Percentiles rank a stretch among this genome's conserved stretches.
Conservation (phyloP, 352 stramenopile species). For the Phytophthora idaei region DNA sequence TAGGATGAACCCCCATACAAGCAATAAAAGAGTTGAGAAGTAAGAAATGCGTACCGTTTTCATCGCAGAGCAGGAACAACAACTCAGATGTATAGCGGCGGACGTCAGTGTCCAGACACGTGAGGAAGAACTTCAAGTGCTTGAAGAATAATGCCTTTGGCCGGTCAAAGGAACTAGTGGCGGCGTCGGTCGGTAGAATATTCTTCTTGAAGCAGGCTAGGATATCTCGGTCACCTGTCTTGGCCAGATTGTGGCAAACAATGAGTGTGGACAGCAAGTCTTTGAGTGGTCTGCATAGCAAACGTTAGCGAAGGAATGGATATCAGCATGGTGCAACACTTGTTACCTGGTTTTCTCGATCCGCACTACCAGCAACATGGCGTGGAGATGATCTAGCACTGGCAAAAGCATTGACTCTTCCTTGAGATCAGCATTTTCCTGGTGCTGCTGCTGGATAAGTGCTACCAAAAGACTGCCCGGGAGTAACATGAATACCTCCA, state of each 20-base stretch:
- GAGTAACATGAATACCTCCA: slow-evolving; percentile 73
- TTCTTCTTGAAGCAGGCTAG: slow-evolving; percentile 46
- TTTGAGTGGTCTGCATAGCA: slow-evolving; percentile 35
- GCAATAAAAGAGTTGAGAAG: slow-evolving; percentile 14
- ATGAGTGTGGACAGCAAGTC: slow-evolving; percentile 66
- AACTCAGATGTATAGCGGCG: slow-evolving; percentile 73
- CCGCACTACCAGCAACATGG: slow-evolving; percentile 58
- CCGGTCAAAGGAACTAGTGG: not conserved
- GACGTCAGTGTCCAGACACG: slow-evolving; percentile 71
- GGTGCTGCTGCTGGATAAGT: slow-evolving; percentile 52
- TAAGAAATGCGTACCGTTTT: slow-evolving; percentile 64
- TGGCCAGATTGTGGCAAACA: slow-evolving; percentile 68
- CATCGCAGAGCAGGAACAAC: slow-evolving; percentile 72
- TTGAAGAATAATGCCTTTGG: slow-evolving; percentile 53
- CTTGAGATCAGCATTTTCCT: not conserved
- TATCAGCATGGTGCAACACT: not conserved
- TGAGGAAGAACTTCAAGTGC: slow-evolving; percentile 75
- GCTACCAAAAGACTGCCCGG: slow-evolving; percentile 44
- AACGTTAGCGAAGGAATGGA: not conserved
- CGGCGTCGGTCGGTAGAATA: slow-evolving; percentile 36
- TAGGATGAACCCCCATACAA: slow-evolving; percentile 12
- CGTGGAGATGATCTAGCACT: slow-evolving; percentile 55
- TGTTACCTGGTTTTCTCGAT: slow-evolving; percentile 65
- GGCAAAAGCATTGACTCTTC: slow-evolving; percentile 20
- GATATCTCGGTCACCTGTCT: slow-evolving; percentile 30